Base-by-base conservation (phyloP, 2,329 filamentous ascomycete genomes). In the Microsporum audouinii region DNA sequence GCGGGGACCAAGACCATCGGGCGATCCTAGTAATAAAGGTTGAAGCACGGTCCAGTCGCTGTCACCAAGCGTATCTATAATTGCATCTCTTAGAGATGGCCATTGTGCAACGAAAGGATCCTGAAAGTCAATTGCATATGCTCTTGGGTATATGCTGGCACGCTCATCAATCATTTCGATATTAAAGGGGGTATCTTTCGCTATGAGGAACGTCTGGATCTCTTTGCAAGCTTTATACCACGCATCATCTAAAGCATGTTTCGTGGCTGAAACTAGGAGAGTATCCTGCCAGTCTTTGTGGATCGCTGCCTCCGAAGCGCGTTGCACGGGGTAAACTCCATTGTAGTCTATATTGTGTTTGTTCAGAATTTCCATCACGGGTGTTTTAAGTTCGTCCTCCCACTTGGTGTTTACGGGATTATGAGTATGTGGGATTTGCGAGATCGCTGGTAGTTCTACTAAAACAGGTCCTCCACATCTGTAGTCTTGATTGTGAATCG, bases 201-300 rank as follows among this genome's bases (percentile, higher is more conserved):
- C 14, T n/a, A 5, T 7, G 4, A 58, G 23, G 2, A 58, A 6
- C 10, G 8, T 12, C 29, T 31, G 34, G 7, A 49, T 60, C 36
- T 60, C 47, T n/a, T 57, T 43, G 33, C 56, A 58, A 2, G 62
- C 57, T 3, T 34, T 2, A 10, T 31, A 55, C 49, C 49, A 55
- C 3, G 29, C 7, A 55, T n/a, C 12, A 17, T 55, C 33, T 2
- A 55, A 7, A 1, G 4, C 14, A 6, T 17, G 10, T 7, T 29
- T 55, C 6, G 29, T 55, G 1, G 49, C 49, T 29, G 17, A 55
- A 8, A 55, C 8, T 2, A 55, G 12, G 14, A 34, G 3, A 8
- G 49, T 55, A 6, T 36, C 12, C 17, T 31, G n/a, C 49, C 49
- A 55, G 14, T 17, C 31, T 5, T 34, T 3, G 14, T 8, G 3